Evolutionary conservation across 2,329 filamentous ascomycete genomes (phyloP).

Genomic region (Fusarium sulawesiense): DNA sequence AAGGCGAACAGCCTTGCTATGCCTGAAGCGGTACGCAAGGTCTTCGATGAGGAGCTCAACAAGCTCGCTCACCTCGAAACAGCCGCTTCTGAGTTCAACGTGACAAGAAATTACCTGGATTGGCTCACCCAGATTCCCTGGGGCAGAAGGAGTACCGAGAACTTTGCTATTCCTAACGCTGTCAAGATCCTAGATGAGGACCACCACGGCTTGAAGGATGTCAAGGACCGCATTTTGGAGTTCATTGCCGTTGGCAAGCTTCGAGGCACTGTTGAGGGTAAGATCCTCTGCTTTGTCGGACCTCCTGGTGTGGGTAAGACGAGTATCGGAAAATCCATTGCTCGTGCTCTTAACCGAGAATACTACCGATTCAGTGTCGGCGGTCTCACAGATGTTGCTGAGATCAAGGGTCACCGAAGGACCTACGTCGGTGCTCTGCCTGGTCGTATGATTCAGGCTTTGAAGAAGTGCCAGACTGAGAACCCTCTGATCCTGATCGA

Average conservation of each 20-base stretch:
- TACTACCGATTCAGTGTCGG: constrained; percentile 99
- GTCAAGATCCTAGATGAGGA: constrained; percentile 93
- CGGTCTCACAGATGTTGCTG: constrained; percentile 94
- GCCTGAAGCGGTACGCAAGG: constrained; percentile 96
- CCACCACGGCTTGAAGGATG: constrained; percentile 95
- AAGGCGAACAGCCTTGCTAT: constrained; percentile 94
- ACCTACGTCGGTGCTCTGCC: constrained; percentile 97
- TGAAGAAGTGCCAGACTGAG: constrained; percentile 99
- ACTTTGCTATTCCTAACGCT: constrained; percentile 94
- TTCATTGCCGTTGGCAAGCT: constrained; percentile 99
- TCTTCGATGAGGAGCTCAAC: constrained; percentile 98
- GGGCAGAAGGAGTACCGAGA: constrained; percentile 95
- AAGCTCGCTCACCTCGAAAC: constrained; percentile 96
- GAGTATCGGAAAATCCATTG: constrained; percentile 98
- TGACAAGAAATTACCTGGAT: constrained; percentile 97
- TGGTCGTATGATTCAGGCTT: constrained; percentile 94
- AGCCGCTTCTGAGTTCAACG: constrained; percentile 97
- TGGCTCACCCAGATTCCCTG: constrained; percentile 99
- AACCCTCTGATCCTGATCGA: constrained; percentile 97
- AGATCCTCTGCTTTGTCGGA: constrained; percentile 97
- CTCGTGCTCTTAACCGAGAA: constrained; percentile 90
- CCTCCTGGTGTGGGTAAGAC: constrained; percentile 98
- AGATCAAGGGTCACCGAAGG: constrained; percentile 96
- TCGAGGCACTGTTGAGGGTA: constrained; percentile 95
- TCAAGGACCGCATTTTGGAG: constrained; percentile 97